These are phyloP conservation scores for Polyporus arcularius DNA, from an alignment of 768 basidiomycete genomes.

Conservation along the genomic window DNA sequence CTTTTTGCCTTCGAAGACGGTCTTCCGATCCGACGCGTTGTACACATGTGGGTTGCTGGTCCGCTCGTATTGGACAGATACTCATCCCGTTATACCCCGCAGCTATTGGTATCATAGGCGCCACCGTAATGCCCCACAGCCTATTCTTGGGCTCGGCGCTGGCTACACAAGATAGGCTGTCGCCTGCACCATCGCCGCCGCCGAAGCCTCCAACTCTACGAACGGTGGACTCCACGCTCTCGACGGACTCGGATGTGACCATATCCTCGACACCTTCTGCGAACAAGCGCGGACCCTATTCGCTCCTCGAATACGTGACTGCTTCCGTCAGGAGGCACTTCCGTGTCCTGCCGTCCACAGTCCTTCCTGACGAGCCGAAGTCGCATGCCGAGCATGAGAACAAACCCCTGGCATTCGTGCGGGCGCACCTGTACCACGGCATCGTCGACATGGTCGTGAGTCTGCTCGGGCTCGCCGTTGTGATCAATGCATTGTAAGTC, in stretches of 20 bases:
- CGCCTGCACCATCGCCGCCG: conserved; percentile 22
- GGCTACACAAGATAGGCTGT: conserved; percentile 77
- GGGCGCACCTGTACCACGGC: conserved; percentile 43
- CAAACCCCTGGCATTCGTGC: conserved; percentile 37
- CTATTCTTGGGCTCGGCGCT: conserved; percentile 88
- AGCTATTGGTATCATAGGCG: conserved; percentile 77
- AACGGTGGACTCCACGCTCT: background rate
- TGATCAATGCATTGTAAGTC: conserved; percentile 81
- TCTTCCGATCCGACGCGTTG: conserved; percentile 56
- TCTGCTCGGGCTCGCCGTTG: conserved; percentile 80
- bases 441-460: conserved; percentile 52
- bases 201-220: conserved; percentile 3
- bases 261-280: conserved; percentile 27
- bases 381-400: conserved; percentile 43
- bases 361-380: conserved; percentile 36
- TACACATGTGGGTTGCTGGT: conserved; percentile 58
- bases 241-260: conserved; percentile 7
- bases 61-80: conserved; percentile 20
- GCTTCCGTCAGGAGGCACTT: conserved; percentile 22
- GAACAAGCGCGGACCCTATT: conserved; percentile 13
- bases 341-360: conserved; percentile 25
- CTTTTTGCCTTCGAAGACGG: conserved; percentile 68
- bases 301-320: conserved; percentile 3
- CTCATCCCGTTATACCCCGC: background rate
- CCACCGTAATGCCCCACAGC: conserved; percentile 93